A percentile compares a stretch with the other conserved stretches of the same genome.
Evolutionary conservation across 306 rosid species (phyloP).

Genomic region (Astragalus membranaceus): DNA sequence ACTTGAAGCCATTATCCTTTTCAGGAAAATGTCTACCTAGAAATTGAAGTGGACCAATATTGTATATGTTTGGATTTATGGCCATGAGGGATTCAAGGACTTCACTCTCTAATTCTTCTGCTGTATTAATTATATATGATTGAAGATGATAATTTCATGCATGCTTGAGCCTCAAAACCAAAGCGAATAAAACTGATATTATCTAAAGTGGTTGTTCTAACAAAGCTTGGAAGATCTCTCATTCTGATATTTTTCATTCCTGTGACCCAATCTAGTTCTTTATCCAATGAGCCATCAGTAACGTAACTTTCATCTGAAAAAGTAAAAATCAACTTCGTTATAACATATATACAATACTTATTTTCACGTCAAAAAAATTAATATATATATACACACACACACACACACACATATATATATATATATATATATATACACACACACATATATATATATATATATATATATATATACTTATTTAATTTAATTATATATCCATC

Average conservation of each 20-base stretch:
- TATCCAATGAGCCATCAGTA: not conserved
- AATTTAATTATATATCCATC: too few relatives aligned
- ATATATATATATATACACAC: too few relatives aligned
- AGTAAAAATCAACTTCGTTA: not conserved
- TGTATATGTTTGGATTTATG: not conserved
- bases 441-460: too few relatives aligned
- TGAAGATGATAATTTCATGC: not conserved
- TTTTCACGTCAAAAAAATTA: too few relatives aligned
- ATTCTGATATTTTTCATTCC: not conserved
- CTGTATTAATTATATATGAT: not conserved
- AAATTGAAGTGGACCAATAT: not conserved
- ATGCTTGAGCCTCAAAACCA: not conserved
- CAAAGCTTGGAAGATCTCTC: constrained; percentile 3
- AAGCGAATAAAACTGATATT: not conserved
- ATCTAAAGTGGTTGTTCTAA: not conserved
- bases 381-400: too few relatives aligned
- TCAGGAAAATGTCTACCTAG: not conserved
- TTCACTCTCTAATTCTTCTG: not conserved
- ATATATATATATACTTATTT: too few relatives aligned
- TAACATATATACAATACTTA: too few relatives aligned
- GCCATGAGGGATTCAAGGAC: not conserved
- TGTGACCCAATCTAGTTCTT: not conserved
- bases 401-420: too few relatives aligned
- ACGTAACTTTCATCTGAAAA: constrained; percentile 3
- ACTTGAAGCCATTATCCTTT: not conserved